Base-by-base conservation (phyloP, 2,329 filamentous ascomycete genomes). In the Penicillium vulpinum region DNA sequence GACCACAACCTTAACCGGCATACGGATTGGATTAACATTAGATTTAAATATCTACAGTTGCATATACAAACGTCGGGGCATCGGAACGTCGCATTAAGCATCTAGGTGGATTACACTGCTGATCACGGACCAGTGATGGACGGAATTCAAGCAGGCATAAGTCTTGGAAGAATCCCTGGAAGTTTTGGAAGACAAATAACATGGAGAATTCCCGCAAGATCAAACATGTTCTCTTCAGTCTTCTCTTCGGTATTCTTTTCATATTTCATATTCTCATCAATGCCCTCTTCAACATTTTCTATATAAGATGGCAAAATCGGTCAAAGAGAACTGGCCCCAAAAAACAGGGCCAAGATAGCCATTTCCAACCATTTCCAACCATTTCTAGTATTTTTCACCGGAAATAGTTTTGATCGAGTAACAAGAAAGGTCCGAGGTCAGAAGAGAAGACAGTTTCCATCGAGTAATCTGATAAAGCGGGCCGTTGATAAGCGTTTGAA, bases 391-490 rank as follows among this genome's bases (percentile, higher is more conserved):
- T 22, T 33, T 45, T 0, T 4, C 16, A 11, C 16, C 5, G 6
- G 8, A 46, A 45, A n/a, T 31, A 62, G 59, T 68, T 69, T 68
- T 61, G 64, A 70, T 70, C 66, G 65, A 69, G 66, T 70, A 69
- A 70, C 24, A 31, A 16, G 21, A 40, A 18, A 35, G n/a, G n/a
- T n/a, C n/a, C n/a, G n/a, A n/a, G n/a, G n/a, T n/a, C n/a, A n/a
- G 4, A 16, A 11, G 18, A 16, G 9, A 39, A 16, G 26, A 29
- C 26, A 33, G 11, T 44, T 51, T 45, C 22, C 7, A 51, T 51
- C 49, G 49, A 51, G 49, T 51, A 51, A 51, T 22, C 43, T 57
- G 57, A 64, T 61, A 57, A 66, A 52, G 40, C 29, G 45, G 47
- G 26, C 55, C 47, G 46, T 43, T 59, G 56, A 63, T 62, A 62